phyloP scores from a whole-genome alignment of 768 basidiomycete species.

The Tricholoma saponaceum region DNA sequence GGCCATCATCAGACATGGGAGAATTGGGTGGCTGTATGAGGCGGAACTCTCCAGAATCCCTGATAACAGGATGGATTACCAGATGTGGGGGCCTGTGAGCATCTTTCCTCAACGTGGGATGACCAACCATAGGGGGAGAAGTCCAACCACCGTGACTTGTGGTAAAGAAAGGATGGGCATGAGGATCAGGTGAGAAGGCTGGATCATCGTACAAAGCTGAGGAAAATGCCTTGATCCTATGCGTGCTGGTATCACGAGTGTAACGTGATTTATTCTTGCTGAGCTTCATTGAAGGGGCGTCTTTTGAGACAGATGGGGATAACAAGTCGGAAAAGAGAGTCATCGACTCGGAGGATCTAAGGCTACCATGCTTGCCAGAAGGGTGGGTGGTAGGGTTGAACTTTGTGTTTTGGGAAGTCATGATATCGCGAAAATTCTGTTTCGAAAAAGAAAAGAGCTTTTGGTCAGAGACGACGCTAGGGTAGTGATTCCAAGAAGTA shows the following conservation, averaged over 20 bases:
- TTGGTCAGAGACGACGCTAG: background rate
- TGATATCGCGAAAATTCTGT: background rate
- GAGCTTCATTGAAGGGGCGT: background rate
- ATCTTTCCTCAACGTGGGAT: constrained; percentile 23
- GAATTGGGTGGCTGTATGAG: constrained; percentile 31
- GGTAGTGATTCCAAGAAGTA: background rate
- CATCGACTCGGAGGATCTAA: background rate
- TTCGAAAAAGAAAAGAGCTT: constrained; percentile 1
- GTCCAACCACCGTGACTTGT: constrained; percentile 25
- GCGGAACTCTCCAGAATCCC: constrained; percentile 19
- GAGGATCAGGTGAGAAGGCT: constrained; percentile 57
- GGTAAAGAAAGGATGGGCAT: constrained; percentile 40
- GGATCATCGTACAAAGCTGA: constrained; percentile 42
- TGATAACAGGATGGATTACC: constrained; percentile 1
- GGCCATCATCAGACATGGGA: constrained; percentile 16
- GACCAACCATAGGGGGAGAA: constrained; percentile 25
- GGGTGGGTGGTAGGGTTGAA: constrained; percentile 1
- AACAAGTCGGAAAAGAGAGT: constrained; percentile 15
- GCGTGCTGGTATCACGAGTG: background rate
- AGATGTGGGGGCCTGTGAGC: background rate
- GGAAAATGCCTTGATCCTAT: constrained; percentile 18
- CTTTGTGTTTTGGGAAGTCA: background rate
- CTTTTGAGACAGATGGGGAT: constrained; percentile 8
- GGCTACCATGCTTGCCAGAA: background rate
- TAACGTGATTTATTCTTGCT: background rate